A percentile compares a stretch with the other conserved stretches of the same genome.
phyloP scores from a whole-genome alignment of 2,329 filamentous ascomycete genomes.

The Cladosporium sphaerospermum region DNA sequence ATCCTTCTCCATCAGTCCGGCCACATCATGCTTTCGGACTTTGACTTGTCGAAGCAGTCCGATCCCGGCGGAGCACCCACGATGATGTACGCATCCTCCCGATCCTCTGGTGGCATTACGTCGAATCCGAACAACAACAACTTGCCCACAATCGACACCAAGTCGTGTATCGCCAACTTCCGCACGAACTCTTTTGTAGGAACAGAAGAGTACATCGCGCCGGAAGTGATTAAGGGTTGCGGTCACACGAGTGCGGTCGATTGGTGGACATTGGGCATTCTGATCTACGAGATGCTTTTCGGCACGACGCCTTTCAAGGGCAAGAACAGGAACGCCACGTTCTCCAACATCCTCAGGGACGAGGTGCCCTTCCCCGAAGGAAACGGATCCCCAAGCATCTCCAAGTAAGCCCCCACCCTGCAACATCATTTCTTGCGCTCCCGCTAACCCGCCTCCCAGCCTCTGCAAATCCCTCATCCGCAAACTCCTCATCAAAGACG shows the following conservation, averaged over 20 bases:
- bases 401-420: conserved; percentile 61
- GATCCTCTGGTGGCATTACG: conserved; percentile 56
- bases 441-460: conserved; percentile 41
- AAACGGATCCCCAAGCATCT: conserved; percentile 73
- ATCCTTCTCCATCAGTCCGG: conserved; percentile 98
- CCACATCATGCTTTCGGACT: conserved; percentile 99
- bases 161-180: conserved; percentile 97
- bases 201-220: conserved; percentile 97
- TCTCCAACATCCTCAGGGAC: conserved; percentile 92
- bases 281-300: conserved; percentile 98
- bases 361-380: conserved; percentile 95
- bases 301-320: conserved; percentile 98
- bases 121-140: conserved; percentile 55
- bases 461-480: conserved; percentile 94
- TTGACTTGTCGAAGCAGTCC: conserved; percentile 96
- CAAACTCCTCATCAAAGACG: conserved; percentile 96
- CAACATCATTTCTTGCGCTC: not conserved
- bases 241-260: conserved; percentile 97
- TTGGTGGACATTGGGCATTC: conserved; percentile 97
- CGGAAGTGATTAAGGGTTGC: conserved; percentile 97
- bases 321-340: conserved; percentile 96
- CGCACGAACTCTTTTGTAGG: conserved; percentile 97
- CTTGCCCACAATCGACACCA: conserved; percentile 94
- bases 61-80: conserved; percentile 92
- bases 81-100: conserved; percentile 67